Base-by-base conservation (phyloP, 73 alveolate genomes). In the Paramecium caudatum region DNA sequence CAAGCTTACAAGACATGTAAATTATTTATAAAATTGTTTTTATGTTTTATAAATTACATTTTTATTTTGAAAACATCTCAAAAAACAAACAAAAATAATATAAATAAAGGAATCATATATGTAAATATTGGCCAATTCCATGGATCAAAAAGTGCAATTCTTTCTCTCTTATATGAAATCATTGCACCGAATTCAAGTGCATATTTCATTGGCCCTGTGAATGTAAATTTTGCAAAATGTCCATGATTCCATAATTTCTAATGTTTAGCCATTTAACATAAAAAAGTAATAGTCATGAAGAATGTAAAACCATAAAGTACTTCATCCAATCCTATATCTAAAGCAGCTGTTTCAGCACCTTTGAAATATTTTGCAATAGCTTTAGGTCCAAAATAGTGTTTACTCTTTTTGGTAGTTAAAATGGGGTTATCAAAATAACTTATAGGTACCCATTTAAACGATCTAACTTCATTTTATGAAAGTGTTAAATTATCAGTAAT, bases 241-340 rank as follows among this genome's bases (percentile, higher is more conserved):
- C 50, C 83, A 65, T 65, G 83, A 3, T 65, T 49, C 83, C 83
- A 65, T 1, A 65, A 6, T 16, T 65, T 65, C 10, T 33, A 12
- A 36, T 55, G 80, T 33, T 65, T 65, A 15, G 16, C 6, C 3
- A 65, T 65, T 13, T 33, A 36, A 30, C n/a, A 65, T 23, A 74
- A 74, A 74, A 74, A 37, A 1, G 65, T 45, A 12, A 74, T 37
- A 0, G 68, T 37, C 17, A 74, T 3, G 19, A 41, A 74, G 43
- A 74, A 74, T 41, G 69, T 74, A 10, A 74, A 74, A 21, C 88
- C 88, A 74, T 74, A 74, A 15, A 74, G 43, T 5, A 74, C 68
- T 8, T 74, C 88, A 1, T 43, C 88, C 49, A 74, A 27, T 45
- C 88, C 88, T 10, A 74, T 74, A 43, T 74, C 68, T 5, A 74